Evolutionary conservation across 2,329 filamentous ascomycete genomes (phyloP).

Genomic region (Aspergillus aculeatinus): DNA sequence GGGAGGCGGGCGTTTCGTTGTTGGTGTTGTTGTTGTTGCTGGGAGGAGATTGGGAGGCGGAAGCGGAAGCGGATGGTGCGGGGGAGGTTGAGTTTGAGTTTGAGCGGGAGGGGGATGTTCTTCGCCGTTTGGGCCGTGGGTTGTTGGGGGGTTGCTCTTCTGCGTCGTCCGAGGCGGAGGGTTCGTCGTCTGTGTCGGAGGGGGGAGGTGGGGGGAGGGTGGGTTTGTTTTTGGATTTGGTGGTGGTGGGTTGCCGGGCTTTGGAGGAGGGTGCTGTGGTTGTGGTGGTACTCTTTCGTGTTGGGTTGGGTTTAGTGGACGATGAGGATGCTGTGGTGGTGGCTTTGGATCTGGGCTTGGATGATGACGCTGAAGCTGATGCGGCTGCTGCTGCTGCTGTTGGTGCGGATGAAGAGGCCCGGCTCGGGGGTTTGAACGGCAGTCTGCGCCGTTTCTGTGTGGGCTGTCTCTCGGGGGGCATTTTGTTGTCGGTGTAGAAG

Average conservation of each 20-base stretch:
- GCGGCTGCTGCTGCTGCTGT: slow-evolving; percentile 22
- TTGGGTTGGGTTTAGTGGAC: too few relatives aligned
- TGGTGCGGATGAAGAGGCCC: slow-evolving; percentile 26
- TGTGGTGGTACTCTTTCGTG: slow-evolving; percentile 6
- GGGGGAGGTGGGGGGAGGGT: slow-evolving; percentile 4
- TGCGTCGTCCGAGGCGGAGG: slow-evolving; percentile 5
- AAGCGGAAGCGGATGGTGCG: slow-evolving; percentile 10
- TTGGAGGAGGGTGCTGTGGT: slow-evolving; percentile 15
- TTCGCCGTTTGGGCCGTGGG: neutral
- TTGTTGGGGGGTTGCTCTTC: neutral
- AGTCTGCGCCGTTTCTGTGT: slow-evolving; percentile 39
- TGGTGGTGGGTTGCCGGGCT: slow-evolving; percentile 7
- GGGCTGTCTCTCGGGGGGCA: slow-evolving; percentile 31
- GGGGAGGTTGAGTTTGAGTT: neutral
- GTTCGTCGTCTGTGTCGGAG: slow-evolving; percentile 15
- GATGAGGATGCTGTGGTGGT: too few relatives aligned
- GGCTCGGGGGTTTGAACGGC: slow-evolving; percentile 48
- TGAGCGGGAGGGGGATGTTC: slow-evolving; percentile 9
- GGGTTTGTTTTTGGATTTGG: slow-evolving; percentile 9
- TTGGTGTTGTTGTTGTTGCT: neutral
- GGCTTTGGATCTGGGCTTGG: slow-evolving; percentile 12
- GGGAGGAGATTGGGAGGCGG: slow-evolving; percentile 4
- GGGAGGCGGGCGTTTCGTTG: slow-evolving; percentile 11
- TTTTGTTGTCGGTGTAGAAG: slow-evolving; percentile 11
- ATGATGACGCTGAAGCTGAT: neutral